phyloP scores from a whole-genome alignment of 192 early-diverging fungal genomes.

The Powellomyces hirtus region DNA sequence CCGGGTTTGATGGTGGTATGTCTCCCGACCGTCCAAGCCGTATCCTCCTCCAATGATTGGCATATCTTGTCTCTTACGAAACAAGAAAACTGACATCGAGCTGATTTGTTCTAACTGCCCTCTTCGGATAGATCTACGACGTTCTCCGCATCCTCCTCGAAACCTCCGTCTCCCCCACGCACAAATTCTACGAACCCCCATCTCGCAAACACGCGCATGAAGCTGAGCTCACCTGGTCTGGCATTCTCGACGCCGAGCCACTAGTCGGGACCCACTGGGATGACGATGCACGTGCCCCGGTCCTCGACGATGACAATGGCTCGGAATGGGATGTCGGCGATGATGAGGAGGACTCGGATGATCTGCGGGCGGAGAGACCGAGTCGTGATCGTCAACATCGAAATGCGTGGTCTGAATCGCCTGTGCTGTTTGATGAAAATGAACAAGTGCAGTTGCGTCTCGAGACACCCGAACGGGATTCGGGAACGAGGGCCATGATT shows the following conservation, averaged over 20 bases:
- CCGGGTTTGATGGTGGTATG: too few relatives aligned
- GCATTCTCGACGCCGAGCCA: conserved; percentile 15
- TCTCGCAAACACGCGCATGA: not conserved
- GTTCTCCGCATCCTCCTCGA: conserved; percentile 10
- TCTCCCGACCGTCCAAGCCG: too few relatives aligned
- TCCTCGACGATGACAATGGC: not conserved
- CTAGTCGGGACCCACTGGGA: conserved; percentile 18
- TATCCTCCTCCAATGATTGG: too few relatives aligned
- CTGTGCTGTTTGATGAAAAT: not conserved
- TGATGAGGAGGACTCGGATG: not conserved
- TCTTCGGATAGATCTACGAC: conserved; percentile 14
- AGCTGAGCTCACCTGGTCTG: conserved; percentile 1
- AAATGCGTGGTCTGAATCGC: not conserved
- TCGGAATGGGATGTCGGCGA: not conserved
- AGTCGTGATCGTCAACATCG: not conserved
- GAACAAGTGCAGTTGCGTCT: not conserved
- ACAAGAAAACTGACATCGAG: too few relatives aligned
- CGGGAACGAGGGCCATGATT: not conserved
- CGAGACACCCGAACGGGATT: too few relatives aligned
- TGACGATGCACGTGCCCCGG: not conserved
- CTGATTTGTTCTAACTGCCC: too few relatives aligned
- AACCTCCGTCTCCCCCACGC: not conserved
- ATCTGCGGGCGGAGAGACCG: too few relatives aligned
- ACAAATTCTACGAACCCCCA: not conserved
- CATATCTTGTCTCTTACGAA: not conserved